Percentiles rank a stretch among this genome's conserved stretches.
phyloP scores from a whole-genome alignment of 345 rosid genomes.

The Limnanthes douglasii region DNA sequence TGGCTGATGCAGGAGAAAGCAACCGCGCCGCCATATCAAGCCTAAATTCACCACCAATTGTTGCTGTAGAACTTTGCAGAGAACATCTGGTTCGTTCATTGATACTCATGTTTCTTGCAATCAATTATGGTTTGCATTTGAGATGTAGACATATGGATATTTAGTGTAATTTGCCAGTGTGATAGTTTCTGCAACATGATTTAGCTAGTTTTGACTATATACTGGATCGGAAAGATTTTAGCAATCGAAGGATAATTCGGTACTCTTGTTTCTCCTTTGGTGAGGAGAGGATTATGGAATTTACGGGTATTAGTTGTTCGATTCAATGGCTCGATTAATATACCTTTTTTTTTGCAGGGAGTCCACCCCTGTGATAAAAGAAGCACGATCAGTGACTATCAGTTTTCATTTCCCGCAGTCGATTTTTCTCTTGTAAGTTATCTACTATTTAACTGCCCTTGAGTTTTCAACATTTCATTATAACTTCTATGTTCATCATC shows the following conservation, averaged over 20 bases:
- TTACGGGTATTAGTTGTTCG: too few relatives aligned
- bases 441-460: too few relatives aligned
- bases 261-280: too few relatives aligned
- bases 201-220: not conserved
- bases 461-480: too few relatives aligned
- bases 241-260: too few relatives aligned
- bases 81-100: constrained; percentile 68
- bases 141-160: not conserved
- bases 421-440: constrained; percentile 88
- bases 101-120: not conserved
- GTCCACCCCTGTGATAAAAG: constrained; percentile 85
- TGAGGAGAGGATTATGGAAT: too few relatives aligned
- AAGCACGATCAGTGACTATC: constrained; percentile 59
- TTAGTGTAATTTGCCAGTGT: not conserved
- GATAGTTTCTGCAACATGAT: not conserved
- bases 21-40: constrained; percentile 72
- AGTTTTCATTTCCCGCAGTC: constrained; percentile 79
- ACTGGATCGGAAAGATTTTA: not conserved
- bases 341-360: constrained; percentile 51
- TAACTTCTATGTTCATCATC: constrained; percentile 8
- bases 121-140: not conserved
- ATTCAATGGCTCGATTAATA: too few relatives aligned
- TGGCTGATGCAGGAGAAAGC: constrained; percentile 81
- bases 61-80: constrained; percentile 81
- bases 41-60: constrained; percentile 53